phyloP scores from a whole-genome alignment of 179 eudicot genomes.

The Sideroxylon spinosum region DNA sequence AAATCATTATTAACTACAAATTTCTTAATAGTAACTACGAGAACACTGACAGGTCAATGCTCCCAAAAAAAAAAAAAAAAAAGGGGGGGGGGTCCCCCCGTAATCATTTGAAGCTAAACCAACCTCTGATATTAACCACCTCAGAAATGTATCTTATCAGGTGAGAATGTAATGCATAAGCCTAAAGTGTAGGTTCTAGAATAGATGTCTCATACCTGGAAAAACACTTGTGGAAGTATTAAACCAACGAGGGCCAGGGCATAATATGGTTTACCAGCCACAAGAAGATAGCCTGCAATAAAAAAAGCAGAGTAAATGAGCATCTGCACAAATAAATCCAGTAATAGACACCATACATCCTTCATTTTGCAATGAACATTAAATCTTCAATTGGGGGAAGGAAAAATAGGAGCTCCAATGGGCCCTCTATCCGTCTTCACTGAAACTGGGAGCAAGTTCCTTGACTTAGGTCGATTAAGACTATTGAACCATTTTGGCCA shows the following conservation, averaged over 20 bases:
- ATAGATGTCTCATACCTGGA: conserved; percentile 51
- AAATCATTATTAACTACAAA: too few species aligned
- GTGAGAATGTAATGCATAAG: background rate
- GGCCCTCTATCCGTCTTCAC: background rate
- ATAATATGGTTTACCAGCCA: conserved; percentile 73
- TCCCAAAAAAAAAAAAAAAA: background rate
- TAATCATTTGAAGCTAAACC: background rate
- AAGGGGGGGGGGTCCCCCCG: too few species aligned
- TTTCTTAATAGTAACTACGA: background rate
- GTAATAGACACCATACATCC: background rate
- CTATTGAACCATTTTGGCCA: background rate
- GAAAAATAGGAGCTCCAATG: too few species aligned
- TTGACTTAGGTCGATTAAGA: background rate
- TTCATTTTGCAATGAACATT: background rate
- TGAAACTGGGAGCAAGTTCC: background rate
- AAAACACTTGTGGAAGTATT: conserved; percentile 79
- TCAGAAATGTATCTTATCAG: background rate
- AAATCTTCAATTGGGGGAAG: too few species aligned
- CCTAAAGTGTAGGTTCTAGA: background rate
- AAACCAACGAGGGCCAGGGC: conserved; percentile 73
- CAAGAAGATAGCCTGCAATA: conserved; percentile 79
- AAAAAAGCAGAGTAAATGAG: conserved; percentile 5
- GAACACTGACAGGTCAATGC: background rate
- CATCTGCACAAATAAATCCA: background rate
- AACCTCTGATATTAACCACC: background rate